A percentile compares a stretch with the other conserved stretches of the same genome.
These are phyloP conservation scores for Argentina anserina DNA, from an alignment of 306 rosid genomes.

Conservation along the genomic window DNA sequence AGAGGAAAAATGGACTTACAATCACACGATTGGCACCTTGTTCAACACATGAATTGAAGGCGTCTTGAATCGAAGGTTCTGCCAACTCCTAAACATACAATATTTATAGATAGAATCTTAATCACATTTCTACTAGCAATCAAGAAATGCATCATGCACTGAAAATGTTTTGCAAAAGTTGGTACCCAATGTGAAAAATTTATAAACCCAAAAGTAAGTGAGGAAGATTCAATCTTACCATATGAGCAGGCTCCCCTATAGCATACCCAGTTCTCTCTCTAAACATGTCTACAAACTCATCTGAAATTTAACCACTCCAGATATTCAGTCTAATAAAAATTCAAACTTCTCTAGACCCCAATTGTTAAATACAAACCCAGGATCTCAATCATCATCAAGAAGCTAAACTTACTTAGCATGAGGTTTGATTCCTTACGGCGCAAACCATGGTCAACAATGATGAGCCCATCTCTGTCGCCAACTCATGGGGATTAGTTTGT, in stretches of 20 bases:
- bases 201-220: neutral
- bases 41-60: constrained; percentile 58
- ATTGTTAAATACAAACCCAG: constrained; percentile 1
- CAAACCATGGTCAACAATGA: constrained; percentile 93
- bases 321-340: neutral
- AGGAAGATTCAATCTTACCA: constrained; percentile 35
- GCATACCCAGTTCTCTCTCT: constrained; percentile 68
- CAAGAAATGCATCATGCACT: constrained; percentile 7
- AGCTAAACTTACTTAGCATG: constrained; percentile 67
- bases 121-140: too few species aligned
- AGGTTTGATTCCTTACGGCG: constrained; percentile 84
- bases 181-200: too few species aligned
- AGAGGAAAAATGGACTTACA: constrained; percentile 82
- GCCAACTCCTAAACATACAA: constrained; percentile 67
- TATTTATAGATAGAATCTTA: neutral
- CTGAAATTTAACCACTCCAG: constrained; percentile 37
- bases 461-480: constrained; percentile 54
- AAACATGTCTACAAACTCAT: constrained; percentile 78
- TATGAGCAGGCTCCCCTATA: constrained; percentile 91
- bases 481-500: constrained; percentile 30
- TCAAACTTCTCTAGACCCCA: neutral
- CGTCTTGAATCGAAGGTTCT: constrained; percentile 68
- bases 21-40: constrained; percentile 67
- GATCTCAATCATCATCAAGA: neutral
- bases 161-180: neutral